Evolutionary conservation across 352 stramenopile genomes (phyloP).

Genomic region (Globisporangium emineosum): DNA sequence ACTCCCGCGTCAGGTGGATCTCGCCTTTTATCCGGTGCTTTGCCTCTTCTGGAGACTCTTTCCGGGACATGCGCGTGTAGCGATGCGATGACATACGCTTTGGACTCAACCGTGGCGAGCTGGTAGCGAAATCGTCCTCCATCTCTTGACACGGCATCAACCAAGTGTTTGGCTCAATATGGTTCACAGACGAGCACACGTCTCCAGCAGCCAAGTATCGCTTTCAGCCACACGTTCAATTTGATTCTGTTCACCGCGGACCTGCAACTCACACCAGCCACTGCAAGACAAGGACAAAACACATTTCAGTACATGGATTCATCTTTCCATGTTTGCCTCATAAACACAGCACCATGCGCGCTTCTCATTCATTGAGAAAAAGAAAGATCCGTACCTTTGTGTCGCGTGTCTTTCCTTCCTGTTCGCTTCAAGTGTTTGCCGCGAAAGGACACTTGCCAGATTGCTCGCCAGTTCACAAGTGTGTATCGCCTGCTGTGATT

Average conservation of each 20-base stretch:
- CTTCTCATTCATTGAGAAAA: background rate
- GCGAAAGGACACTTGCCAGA: constrained; percentile 1
- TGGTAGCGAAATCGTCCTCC: constrained; percentile 41
- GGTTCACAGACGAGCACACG: background rate
- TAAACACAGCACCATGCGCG: constrained; percentile 3
- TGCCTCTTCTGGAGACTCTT: constrained; percentile 42
- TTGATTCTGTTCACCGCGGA: background rate
- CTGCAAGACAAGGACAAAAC: background rate
- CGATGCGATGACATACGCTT: constrained; percentile 26
- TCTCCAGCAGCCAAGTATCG: background rate
- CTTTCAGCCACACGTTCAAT: background rate
- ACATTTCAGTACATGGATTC: background rate
- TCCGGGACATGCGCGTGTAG: constrained; percentile 38
- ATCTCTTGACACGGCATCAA: constrained; percentile 19
- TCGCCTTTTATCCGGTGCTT: constrained; percentile 52
- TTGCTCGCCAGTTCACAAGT: background rate
- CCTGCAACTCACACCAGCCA: background rate
- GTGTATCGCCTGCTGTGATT: background rate
- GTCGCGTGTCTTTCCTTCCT: constrained; percentile 7
- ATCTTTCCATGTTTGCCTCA: background rate
- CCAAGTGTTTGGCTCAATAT: background rate
- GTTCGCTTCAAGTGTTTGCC: background rate
- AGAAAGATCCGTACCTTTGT: constrained; percentile 5
- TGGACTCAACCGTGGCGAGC: constrained; percentile 20
- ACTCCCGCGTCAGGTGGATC: constrained; percentile 62